phyloP scores from a whole-genome alignment of 768 basidiomycete genomes.

The Tulasnella sp. region DNA sequence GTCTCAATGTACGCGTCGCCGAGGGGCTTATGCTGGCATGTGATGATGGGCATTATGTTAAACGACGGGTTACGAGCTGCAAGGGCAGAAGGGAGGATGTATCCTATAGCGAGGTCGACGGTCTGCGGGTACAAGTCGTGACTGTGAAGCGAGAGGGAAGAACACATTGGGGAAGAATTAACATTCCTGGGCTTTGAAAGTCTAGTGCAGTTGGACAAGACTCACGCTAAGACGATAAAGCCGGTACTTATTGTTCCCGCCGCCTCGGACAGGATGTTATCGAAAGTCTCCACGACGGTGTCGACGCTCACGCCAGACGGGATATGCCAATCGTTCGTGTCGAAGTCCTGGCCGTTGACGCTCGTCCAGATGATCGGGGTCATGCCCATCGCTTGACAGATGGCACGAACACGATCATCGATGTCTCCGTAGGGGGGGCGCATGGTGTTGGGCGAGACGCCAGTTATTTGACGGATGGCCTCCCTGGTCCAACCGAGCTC shows the following conservation, averaged over 20 bases:
- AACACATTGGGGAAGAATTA: neutral
- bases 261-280: conserved; percentile 50
- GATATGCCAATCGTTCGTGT: conserved; percentile 74
- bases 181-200: neutral
- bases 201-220: neutral
- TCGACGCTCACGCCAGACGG: conserved; percentile 49
- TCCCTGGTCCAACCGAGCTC: conserved; percentile 84
- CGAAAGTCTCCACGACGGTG: conserved; percentile 37
- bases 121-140: conserved; percentile 79
- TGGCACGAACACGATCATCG: conserved; percentile 55
- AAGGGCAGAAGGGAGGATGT: conserved; percentile 72
- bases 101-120: conserved; percentile 76
- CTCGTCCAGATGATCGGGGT: conserved; percentile 79
- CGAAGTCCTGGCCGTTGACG: conserved; percentile 51
- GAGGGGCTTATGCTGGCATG: conserved; percentile 49
- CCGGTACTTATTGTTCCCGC: conserved; percentile 50
- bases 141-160: neutral
- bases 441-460: conserved; percentile 23
- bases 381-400: conserved; percentile 71
- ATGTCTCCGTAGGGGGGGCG: conserved; percentile 50
- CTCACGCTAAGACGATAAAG: conserved; percentile 72
- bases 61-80: conserved; percentile 50
- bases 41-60: conserved; percentile 58
- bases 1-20: conserved; percentile 73
- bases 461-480: conserved; percentile 70